A percentile compares a stretch with the other conserved stretches of the same genome.
phyloP scores from a whole-genome alignment of 441 rosid genomes.

The Populus hybrid region DNA sequence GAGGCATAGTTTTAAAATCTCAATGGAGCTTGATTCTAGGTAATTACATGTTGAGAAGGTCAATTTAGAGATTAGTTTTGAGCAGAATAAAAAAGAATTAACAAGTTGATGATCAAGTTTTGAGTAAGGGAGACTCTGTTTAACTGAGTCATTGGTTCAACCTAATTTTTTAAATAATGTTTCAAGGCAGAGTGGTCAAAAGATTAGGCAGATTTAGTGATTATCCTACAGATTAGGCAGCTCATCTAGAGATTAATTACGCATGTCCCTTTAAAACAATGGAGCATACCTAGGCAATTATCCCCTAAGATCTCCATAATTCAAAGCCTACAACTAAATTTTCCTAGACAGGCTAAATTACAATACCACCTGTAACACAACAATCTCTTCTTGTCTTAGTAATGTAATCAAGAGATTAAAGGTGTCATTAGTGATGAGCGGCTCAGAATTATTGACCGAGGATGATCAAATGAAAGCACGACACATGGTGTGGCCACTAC shows the following conservation, averaged over 20 bases:
- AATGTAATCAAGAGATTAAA: not conserved
- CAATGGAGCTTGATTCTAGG: no score
- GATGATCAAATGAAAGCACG: slow-evolving; percentile 1
- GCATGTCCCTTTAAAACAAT: not conserved
- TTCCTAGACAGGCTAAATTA: not conserved
- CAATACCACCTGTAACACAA: not conserved
- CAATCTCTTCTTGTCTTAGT: not conserved
- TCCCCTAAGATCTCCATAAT: not conserved
- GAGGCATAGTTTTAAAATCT: no score
- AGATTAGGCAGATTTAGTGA: not conserved
- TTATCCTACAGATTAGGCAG: not conserved
- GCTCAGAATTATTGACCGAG: slow-evolving; percentile 14
- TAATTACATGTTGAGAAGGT: no score
- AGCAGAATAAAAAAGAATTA: no score
- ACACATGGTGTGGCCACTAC: slow-evolving; percentile 15
- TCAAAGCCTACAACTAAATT: not conserved
- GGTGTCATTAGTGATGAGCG: slow-evolving; percentile 7
- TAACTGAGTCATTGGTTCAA: no score
- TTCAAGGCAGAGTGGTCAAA: not conserved
- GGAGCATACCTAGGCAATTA: not conserved
- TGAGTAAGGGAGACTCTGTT: no score
- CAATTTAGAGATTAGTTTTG: no score
- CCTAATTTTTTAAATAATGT: no score
- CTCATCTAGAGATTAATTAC: not conserved
- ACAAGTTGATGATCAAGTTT: no score